Evolutionary conservation across 2,329 filamentous ascomycete species (phyloP).

Genomic region (Xenoacremonium recifei): DNA sequence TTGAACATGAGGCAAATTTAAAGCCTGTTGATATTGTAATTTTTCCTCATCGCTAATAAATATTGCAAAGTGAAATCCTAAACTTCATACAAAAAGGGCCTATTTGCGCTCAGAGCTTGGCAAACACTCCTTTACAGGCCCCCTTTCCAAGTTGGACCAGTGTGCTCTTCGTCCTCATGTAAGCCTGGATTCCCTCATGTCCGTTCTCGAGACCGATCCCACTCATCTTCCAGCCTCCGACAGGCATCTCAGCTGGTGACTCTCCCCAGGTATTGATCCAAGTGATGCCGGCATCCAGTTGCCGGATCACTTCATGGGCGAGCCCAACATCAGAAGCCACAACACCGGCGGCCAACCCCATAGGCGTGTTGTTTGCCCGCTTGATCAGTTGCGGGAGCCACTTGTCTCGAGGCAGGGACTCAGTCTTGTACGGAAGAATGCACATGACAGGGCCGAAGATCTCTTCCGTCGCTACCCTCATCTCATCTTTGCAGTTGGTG

Average conservation of each 20-base stretch:
- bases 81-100: background rate
- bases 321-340: slow-evolving; percentile 74
- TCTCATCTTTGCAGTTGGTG: slow-evolving; percentile 78
- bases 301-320: slow-evolving; percentile 69
- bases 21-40: too few relatives aligned
- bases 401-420: slow-evolving; percentile 25
- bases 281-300: slow-evolving; percentile 80
- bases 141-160: slow-evolving; percentile 73
- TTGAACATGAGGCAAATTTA: too few relatives aligned
- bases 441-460: slow-evolving; percentile 89
- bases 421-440: slow-evolving; percentile 68
- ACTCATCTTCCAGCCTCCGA: slow-evolving; percentile 90
- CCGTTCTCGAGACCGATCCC: slow-evolving; percentile 88
- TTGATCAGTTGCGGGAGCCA: slow-evolving; percentile 65
- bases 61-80: too few relatives aligned
- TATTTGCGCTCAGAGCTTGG: slow-evolving; percentile 64
- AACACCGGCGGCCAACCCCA: slow-evolving; percentile 81
- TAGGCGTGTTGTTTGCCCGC: slow-evolving; percentile 73
- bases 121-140: slow-evolving; percentile 66
- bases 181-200: slow-evolving; percentile 72
- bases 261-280: slow-evolving; percentile 97
- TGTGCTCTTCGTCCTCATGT: slow-evolving; percentile 85
- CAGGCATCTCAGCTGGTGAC: slow-evolving; percentile 85
- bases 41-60: too few relatives aligned
- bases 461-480: slow-evolving; percentile 78